Base-by-base conservation (phyloP, 208 protist species). In the Trypanosoma congolense region DNA sequence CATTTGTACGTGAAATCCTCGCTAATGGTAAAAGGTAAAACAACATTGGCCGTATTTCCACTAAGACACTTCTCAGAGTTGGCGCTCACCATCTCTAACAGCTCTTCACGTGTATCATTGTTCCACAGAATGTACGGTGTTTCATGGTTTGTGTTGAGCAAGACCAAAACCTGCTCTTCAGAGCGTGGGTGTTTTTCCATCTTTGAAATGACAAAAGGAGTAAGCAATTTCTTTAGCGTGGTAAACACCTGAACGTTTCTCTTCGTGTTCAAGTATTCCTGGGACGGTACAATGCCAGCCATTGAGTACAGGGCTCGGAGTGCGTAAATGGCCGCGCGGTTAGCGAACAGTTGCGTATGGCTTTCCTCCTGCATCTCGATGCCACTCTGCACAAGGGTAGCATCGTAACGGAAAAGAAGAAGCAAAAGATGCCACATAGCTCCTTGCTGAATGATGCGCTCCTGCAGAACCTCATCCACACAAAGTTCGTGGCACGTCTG, bases 121-220 rank as follows among this genome's bases (percentile, higher is more conserved):
- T 92, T 87, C 89, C 92, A 96, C 22, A 95, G 28, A 53, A 95
- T 77, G 57, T 91, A 89, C 38, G 90, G 90, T 14, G 74, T 92
- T 18, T 88, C 81, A 18, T 73, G 64, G 73, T 97, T 96, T 38
- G 60, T 77, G 70, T 90, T 96, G 16, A 96, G 56, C 31, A 88
- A 45, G 54, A 62, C 63, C 48, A 97, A 73, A 38, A 94, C 63
- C 42, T 92, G 81, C 5, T 65, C 36, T 35, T 79, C 75, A 47
- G 26, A 48, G 30, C 25, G 28, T 2, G 68, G 59, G 45, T 61
- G 10, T 3, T 42, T 43, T 36, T 65, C 42, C 59, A 96, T 80
- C 59, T 77, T 83, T 22, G 81, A 24, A 29, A 83, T 55, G 43
- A 97, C 72, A 64, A 73, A 93, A 4, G 84, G 80, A 10, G 94